Conservation (phyloP, 352 stramenopile species). For the Phytophthora sp. region DNA sequence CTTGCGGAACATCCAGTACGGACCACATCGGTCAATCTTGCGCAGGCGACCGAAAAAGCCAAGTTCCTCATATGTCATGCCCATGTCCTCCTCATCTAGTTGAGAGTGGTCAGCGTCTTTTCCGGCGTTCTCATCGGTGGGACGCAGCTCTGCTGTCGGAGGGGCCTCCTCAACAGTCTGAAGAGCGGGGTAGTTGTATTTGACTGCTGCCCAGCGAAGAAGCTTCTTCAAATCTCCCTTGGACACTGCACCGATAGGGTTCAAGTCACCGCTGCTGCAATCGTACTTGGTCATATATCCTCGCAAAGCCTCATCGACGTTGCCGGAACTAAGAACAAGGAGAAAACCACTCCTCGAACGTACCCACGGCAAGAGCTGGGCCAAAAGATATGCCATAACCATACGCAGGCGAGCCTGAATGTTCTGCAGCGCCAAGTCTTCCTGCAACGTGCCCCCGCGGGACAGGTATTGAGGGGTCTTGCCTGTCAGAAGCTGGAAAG, state of each 20-base stretch:
- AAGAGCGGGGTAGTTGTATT: conserved; percentile 93
- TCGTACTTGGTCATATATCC: conserved; percentile 99
- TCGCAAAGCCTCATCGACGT: conserved; percentile 98
- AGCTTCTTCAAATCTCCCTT: conserved; percentile 97
- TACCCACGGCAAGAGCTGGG: conserved; percentile 98
- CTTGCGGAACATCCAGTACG: conserved; percentile 94
- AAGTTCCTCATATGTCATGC: conserved; percentile 99
- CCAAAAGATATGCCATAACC: conserved; percentile 98
- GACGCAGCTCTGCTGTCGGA: conserved; percentile 96
- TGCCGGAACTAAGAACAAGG: conserved; percentile 98
- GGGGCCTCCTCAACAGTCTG: conserved; percentile 93
- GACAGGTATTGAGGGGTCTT: conserved; percentile 92
- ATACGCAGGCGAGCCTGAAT: conserved; percentile 98
- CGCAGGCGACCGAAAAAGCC: conserved; percentile 95
- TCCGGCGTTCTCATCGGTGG: conserved; percentile 74
- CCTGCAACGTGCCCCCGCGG: conserved; percentile 88
- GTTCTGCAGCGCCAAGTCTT: conserved; percentile 99
- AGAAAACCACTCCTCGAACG: conserved; percentile 94
- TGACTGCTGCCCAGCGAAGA: conserved; percentile 90
- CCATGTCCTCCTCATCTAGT: conserved; percentile 99
- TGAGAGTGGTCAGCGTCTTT: conserved; percentile 91
- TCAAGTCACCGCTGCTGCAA: conserved; percentile 98
- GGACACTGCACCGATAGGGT: conserved; percentile 97
- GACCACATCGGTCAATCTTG: conserved; percentile 96
- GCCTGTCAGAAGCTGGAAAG: conserved; percentile 80